Base-by-base conservation (phyloP, 352 stramenopile species). In the Elongisporangium anandrum region DNA sequence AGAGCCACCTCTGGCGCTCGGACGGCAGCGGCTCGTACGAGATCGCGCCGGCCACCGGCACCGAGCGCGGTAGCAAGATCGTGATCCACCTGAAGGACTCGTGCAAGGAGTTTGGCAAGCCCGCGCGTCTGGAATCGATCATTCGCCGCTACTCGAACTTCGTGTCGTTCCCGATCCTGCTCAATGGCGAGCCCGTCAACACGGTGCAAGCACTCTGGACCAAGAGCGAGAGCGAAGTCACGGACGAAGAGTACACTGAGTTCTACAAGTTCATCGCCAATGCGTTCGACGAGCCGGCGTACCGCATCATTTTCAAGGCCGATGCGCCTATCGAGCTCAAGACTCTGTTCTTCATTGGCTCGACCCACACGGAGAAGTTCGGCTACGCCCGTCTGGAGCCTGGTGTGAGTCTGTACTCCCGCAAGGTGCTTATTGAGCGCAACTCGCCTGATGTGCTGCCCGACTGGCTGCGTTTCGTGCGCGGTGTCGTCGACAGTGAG, bases 61-160 rank as follows among this genome's bases (percentile, higher is more conserved):
- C 92, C 34, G 68, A 75, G 21, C 88, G 96, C 47, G 97, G 97
- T 17, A 98, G 93, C 52, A 98, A 97, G 67, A 98, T 99, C 62
- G 93, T 98, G 41, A 96, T 99, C 54, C 83, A 99, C 69, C 72
- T 99, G 38, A 99, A 99, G 67, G 94, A 99, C 2, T 93, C 97
- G 24, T 95, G 91, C 72, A 96, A 98, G 70, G 90, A 99, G 63
- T 99, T 97, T 61, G 81, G 87, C 24, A 95, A 88, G 15, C 79
- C 91, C 29, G 68, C 95, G 61, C 94, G 90, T 51, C 87, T 99
- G 19, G 86, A 99, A 72, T 88, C 85, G 34, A 97, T 99, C 68
- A 96, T 99, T 58, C 97, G 98, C 59, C 97, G 98, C 70, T 99
- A 99, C 83, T 99, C 94, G 38, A 99, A 99, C 72, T 99, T 99